Evolutionary conservation across 192 early-diverging fungal genomes (phyloP).

Genomic region (Rhizoclosmatium sp.): DNA sequence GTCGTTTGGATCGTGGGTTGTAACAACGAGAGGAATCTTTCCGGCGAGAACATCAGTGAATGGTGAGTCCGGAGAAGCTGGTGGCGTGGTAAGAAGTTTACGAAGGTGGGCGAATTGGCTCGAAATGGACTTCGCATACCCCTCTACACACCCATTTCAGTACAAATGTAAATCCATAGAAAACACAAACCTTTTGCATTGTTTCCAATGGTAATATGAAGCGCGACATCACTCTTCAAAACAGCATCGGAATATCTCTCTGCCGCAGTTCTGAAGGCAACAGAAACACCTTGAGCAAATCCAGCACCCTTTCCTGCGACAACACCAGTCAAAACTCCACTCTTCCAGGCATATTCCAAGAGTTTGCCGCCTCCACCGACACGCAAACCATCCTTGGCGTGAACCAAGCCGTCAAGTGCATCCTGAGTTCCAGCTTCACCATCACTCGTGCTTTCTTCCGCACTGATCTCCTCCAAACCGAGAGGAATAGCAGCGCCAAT

Average conservation of each 20-base stretch:
- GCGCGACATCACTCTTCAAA: slow-evolving; percentile 10
- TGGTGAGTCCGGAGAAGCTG: not conserved
- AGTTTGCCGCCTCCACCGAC: slow-evolving; percentile 49
- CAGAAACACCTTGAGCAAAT: slow-evolving; percentile 67
- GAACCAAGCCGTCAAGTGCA: slow-evolving; percentile 43
- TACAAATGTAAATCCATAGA: not conserved
- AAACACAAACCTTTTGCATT: slow-evolving; percentile 6
- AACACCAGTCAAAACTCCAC: slow-evolving; percentile 65
- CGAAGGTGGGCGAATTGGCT: slow-evolving; percentile 17
- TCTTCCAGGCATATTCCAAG: slow-evolving; percentile 10
- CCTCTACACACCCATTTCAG: slow-evolving; percentile 11
- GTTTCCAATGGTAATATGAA: slow-evolving; percentile 17
- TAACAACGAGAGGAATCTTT: slow-evolving; percentile 13
- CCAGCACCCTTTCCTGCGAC: slow-evolving; percentile 60
- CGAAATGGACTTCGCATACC: slow-evolving; percentile 1
- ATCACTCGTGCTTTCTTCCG: slow-evolving; percentile 67
- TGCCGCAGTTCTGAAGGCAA: slow-evolving; percentile 73
- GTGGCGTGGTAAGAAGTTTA: not conserved
- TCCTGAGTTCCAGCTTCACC: slow-evolving; percentile 48
- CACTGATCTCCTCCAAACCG: slow-evolving; percentile 72
- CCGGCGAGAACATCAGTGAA: slow-evolving; percentile 17
- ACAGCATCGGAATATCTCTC: slow-evolving; percentile 28
- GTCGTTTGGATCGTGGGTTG: slow-evolving; percentile 48
- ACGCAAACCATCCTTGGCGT: slow-evolving; percentile 73
- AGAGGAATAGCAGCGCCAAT: slow-evolving; percentile 58